Conservation (phyloP, 1,284 basidiomycete genomes). For the Irpex rosettiformis region DNA sequence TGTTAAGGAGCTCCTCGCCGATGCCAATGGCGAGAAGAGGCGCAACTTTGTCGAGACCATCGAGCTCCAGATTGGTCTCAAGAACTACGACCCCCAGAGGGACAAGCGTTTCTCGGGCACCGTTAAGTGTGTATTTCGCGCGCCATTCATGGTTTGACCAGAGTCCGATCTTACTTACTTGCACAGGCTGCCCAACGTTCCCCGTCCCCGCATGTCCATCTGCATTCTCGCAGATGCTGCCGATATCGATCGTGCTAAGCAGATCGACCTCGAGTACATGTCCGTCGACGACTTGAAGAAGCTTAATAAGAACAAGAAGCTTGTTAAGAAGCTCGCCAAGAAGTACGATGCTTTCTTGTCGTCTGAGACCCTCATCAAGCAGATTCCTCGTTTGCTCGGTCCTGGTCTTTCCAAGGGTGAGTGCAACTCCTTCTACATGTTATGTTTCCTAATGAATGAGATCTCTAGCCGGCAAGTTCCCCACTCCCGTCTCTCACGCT, state of each 20-base stretch:
- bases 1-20: slow-evolving; percentile 80
- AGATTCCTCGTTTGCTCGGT: slow-evolving; percentile 98
- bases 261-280: slow-evolving; percentile 98
- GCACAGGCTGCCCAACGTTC: slow-evolving; percentile 87
- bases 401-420: slow-evolving; percentile 98
- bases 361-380: slow-evolving; percentile 98
- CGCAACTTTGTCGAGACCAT: slow-evolving; percentile 92
- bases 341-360: slow-evolving; percentile 99
- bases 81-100: slow-evolving; percentile 97
- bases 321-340: slow-evolving; percentile 99
- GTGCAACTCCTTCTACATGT: slow-evolving; percentile 1
- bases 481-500: slow-evolving; percentile 90
- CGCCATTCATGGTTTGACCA: slow-evolving; percentile 3
- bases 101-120: slow-evolving; percentile 98
- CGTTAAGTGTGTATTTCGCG: slow-evolving; percentile 65
- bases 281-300: slow-evolving; percentile 99
- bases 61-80: slow-evolving; percentile 95
- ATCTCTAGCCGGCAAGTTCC: slow-evolving; percentile 94
- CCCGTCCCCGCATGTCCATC: slow-evolving; percentile 98
- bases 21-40: slow-evolving; percentile 79
- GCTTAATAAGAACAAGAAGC: slow-evolving; percentile 99
- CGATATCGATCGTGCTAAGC: slow-evolving; percentile 98
- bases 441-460: background rate
- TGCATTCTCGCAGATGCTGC: slow-evolving; percentile 99
- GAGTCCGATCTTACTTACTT: background rate